Evolutionary conservation across 2,329 filamentous ascomycete species (phyloP).

Genomic region (Tolypocladium nubicola): DNA sequence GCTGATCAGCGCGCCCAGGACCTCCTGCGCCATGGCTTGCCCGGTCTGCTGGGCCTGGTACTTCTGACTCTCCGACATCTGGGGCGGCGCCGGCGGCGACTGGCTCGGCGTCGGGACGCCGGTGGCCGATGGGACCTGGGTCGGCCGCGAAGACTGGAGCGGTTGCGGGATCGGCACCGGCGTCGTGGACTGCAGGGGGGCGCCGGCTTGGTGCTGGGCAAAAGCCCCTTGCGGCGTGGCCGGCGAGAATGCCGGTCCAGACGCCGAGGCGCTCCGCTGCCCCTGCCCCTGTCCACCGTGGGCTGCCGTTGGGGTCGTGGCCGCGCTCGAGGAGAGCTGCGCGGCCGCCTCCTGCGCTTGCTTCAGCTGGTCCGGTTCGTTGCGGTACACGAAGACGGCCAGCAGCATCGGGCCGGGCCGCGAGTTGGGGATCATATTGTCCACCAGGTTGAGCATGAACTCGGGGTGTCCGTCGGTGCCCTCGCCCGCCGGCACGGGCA

Average conservation of each 20-base stretch:
- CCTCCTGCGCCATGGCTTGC: conserved; percentile 46
- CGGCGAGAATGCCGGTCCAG: conserved; percentile 44
- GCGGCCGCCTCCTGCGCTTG: conserved; percentile 13
- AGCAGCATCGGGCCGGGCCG: conserved; percentile 69
- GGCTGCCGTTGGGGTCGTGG: neutral
- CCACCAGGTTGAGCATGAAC: conserved; percentile 80
- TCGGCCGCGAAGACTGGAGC: conserved; percentile 9
- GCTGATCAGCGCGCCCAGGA: conserved; percentile 51
- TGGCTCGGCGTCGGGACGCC: conserved; percentile 3
- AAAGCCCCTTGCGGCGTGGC: conserved; percentile 29
- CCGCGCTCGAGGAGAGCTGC: neutral
- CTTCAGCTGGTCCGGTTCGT: conserved; percentile 33
- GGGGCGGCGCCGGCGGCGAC: conserved; percentile 4
- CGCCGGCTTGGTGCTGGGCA: conserved; percentile 19
- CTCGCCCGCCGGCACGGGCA: conserved; percentile 68
- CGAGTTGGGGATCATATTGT: conserved; percentile 65
- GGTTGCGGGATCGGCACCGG: conserved; percentile 25
- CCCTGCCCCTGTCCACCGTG: conserved; percentile 16
- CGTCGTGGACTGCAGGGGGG: conserved; percentile 20
- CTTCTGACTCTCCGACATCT: conserved; percentile 22
- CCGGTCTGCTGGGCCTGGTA: conserved; percentile 38
- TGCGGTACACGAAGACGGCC: conserved; percentile 74
- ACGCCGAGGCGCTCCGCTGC: conserved; percentile 35
- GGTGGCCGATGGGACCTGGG: conserved; percentile 6
- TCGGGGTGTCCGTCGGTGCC: conserved; percentile 54